These are phyloP conservation scores for Oryza coarctata DNA, from an alignment of 176 grass and related monocot species.

Conservation along the genomic window DNA sequence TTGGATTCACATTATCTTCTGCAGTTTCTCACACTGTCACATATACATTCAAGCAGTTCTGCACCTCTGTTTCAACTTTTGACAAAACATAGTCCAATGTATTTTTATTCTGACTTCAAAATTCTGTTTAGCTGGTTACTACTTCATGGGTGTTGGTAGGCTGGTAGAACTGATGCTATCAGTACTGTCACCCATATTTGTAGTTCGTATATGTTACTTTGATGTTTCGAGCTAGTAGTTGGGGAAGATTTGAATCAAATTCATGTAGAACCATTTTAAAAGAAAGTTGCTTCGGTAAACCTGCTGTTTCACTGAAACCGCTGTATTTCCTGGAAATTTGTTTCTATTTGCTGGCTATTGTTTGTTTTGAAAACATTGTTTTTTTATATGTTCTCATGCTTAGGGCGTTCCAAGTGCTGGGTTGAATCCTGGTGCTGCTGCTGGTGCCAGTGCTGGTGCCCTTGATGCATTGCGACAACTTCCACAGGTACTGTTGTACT, in stretches of 20 bases:
- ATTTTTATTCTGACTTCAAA: background rate
- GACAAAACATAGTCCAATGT: conserved; percentile 3
- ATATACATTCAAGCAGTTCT: background rate
- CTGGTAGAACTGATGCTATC: background rate
- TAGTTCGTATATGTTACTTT: background rate
- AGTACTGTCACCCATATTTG: background rate
- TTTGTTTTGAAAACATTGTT: background rate
- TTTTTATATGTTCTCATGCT: conserved; percentile 20
- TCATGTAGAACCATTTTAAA: background rate
- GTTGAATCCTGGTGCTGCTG: conserved; percentile 31
- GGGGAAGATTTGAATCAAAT: background rate
- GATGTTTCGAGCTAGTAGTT: background rate
- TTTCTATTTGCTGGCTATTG: background rate
- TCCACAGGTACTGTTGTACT: conserved; percentile 57
- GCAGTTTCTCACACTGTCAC: background rate
- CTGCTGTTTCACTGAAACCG: background rate
- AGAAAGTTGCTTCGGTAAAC: background rate
- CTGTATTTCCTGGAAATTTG: background rate
- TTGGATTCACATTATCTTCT: background rate
- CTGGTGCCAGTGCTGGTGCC: conserved; percentile 43
- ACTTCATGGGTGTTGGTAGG: background rate
- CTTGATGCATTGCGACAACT: conserved; percentile 81
- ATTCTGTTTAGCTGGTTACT: background rate
- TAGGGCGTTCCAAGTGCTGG: conserved; percentile 66
- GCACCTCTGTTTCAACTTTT: background rate